These are phyloP conservation scores for Talaromyces funiculosus DNA, from an alignment of 2,329 filamentous ascomycete genomes.

Conservation along the genomic window DNA sequence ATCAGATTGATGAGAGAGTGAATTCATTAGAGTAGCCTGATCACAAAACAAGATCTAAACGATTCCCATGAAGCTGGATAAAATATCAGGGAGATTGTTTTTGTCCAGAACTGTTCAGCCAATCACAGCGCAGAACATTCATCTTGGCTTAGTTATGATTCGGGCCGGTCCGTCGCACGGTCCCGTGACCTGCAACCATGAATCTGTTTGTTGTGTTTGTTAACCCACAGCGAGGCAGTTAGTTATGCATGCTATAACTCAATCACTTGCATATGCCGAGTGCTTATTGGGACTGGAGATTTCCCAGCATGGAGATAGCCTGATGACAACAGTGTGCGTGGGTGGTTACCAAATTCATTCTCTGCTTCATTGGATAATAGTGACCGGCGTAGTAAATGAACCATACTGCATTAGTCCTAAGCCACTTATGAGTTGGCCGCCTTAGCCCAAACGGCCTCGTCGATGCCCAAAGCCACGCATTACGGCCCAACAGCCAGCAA, in stretches of 20 bases:
- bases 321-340: not conserved
- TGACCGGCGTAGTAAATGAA: not conserved
- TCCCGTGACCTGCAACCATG: slow-evolving; percentile 10
- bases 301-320: not conserved
- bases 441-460: slow-evolving; percentile 1
- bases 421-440: slow-evolving; percentile 1
- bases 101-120: not conserved
- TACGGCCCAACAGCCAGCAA: slow-evolving; percentile 30
- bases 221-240: not conserved
- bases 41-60: not conserved
- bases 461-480: slow-evolving; percentile 33
- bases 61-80: not conserved
- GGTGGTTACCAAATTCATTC: not conserved
- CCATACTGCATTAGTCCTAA: slow-evolving; percentile 2
- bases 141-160: not conserved
- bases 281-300: not conserved
- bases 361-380: not conserved
- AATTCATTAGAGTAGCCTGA: not conserved
- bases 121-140: not conserved
- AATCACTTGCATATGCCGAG: not conserved
- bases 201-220: slow-evolving; percentile 9
- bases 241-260: not conserved
- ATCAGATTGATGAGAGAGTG: not conserved
- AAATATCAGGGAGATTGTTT: not conserved
- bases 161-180: slow-evolving; percentile 11